Conservation (phyloP, 208 protist species). For the Tritrichomonas musculus region DNA sequence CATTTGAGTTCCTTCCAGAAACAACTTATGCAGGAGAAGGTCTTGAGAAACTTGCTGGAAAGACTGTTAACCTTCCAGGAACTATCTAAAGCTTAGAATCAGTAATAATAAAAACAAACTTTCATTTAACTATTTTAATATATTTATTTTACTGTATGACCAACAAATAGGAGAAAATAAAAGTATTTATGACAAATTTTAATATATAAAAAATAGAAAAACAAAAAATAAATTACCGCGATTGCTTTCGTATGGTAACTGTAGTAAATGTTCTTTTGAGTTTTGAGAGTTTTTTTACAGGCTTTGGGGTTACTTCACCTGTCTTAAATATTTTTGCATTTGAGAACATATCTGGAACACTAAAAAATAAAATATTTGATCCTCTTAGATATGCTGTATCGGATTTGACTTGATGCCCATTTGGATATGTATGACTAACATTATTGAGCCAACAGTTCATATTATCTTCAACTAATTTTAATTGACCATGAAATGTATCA, state of each 20-base stretch:
- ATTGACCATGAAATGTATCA: neutral
- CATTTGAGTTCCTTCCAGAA: neutral
- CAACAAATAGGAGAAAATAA: no score
- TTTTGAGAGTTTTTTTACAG: neutral
- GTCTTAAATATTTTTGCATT: constrained; percentile 18
- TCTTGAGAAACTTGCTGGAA: neutral
- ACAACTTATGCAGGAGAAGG: neutral
- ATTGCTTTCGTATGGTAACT: constrained; percentile 4
- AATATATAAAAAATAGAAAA: neutral
- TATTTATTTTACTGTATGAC: no score
- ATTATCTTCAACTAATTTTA: neutral
- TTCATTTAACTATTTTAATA: no score
- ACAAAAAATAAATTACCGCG: neutral
- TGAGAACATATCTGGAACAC: neutral
- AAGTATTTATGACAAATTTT: neutral
- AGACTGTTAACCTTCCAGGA: neutral
- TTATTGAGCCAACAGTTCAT: neutral
- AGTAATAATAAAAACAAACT: no score
- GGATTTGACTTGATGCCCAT: neutral
- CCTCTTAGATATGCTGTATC: neutral
- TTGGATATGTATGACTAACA: neutral
- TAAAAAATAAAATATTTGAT: neutral
- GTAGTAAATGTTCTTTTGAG: neutral
- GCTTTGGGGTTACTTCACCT: neutral
- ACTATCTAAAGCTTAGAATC: no score